Conservation (phyloP, 257 asterid species). For the Gentiana macrophylla region DNA sequence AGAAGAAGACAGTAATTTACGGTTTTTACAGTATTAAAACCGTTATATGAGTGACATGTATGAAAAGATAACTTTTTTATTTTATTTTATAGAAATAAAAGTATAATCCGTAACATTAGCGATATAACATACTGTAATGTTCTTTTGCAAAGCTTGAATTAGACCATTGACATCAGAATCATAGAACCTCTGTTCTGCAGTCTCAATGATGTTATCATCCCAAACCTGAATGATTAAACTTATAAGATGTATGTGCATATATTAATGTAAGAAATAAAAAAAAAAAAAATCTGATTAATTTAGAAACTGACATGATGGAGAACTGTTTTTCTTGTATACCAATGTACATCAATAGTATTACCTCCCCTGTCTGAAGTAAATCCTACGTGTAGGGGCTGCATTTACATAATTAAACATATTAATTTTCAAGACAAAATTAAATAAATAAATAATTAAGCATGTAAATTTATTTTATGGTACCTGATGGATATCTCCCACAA, state of each 20-base stretch:
- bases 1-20: neutral
- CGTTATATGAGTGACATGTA: neutral
- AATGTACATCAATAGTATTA: conserved; percentile 50
- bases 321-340: conserved; percentile 63
- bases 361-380: conserved; percentile 22
- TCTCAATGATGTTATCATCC: conserved; percentile 73
- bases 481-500: conserved; percentile 89
- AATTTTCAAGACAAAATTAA: neutral
- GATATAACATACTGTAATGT: conserved; percentile 46
- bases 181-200: conserved; percentile 44
- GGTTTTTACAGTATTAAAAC: neutral
- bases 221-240: conserved; percentile 39
- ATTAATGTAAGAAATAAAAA: too few species aligned
- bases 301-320: conserved; percentile 59
- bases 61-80: neutral
- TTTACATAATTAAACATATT: neutral
- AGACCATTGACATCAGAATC: conserved; percentile 39
- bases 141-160: conserved; percentile 40
- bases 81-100: too few species aligned
- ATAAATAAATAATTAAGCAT: too few species aligned
- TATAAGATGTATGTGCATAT: too few species aligned
- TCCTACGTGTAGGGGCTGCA: conserved; percentile 81
- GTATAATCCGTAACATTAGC: neutral
- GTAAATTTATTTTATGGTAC: conserved; percentile 11
- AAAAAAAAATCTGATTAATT: too few species aligned